phyloP scores from a whole-genome alignment of 2,329 filamentous ascomycete genomes.

The Trichoderma sp. region DNA sequence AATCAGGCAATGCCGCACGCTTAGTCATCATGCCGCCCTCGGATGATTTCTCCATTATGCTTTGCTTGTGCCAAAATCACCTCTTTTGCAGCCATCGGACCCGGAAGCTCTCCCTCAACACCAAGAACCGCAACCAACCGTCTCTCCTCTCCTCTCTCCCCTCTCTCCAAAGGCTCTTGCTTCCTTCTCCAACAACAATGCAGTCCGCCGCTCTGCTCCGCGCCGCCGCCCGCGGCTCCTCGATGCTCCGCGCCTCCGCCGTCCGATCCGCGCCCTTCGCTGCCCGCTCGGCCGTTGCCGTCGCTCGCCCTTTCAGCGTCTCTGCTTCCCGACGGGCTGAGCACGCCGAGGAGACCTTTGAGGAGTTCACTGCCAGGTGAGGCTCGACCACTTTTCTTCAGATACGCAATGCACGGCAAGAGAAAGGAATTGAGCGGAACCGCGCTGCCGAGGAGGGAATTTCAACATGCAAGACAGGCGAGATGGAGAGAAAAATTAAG shows the following conservation, averaged over 20 bases:
- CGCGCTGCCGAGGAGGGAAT: not conserved
- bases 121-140: conserved; percentile 2
- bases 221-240: conserved; percentile 67
- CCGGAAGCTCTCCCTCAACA: conserved; percentile 33
- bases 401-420: not conserved
- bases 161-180: conserved; percentile 27
- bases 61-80: conserved; percentile 34
- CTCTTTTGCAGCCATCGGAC: conserved; percentile 38
- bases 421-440: not conserved
- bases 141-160: conserved; percentile 18
- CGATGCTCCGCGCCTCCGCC: conserved; percentile 66
- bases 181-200: conserved; percentile 48
- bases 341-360: conserved; percentile 95
- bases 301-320: conserved; percentile 63
- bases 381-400: conserved; percentile 35
- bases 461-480: not conserved
- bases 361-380: conserved; percentile 98
- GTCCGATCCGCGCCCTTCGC: conserved; percentile 61
- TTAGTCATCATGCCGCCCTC: conserved; percentile 42
- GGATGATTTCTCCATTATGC: conserved; percentile 35
- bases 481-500: conserved; percentile 1
- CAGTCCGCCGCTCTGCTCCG: conserved; percentile 70
- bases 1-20: conserved; percentile 35
- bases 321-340: conserved; percentile 56
- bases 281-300: conserved; percentile 58